Evolutionary conservation across 208 protist species (phyloP), one percentile per base, ranked within the genome.

Genomic region (Porcisia hertigi): DNA sequence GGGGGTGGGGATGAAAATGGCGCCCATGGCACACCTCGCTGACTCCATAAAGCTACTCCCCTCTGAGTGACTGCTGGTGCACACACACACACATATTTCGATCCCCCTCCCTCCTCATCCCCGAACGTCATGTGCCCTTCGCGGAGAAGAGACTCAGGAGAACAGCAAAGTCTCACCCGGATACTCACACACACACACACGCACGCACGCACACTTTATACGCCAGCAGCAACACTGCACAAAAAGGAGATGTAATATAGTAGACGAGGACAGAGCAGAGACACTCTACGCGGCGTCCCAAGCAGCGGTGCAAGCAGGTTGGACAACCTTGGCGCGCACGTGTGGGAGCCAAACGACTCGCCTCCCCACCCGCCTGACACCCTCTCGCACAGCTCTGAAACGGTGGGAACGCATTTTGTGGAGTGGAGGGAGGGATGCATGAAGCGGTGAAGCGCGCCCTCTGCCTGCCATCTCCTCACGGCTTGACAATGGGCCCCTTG

Each of bases 401-500:
- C 16, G 34, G 30, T 4, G 6, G 6, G 16, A 20, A 36, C 16
- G 30, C 18, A 18, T 25, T 64, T 25, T 43, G 41, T 36, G 25
- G 6, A 9, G 57, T 39, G 14, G 25, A 62, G 57, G 18, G 23
- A 39, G 25, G 7, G 25, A 20, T 14, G 12, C 14, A 23, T 12
- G 11, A 7, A 16, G 34, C 6, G 23, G 30, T 5, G 34, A 64
- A 12, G 23, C 23, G 5, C 49, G 53, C 47, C 11, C 12, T 60
- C 39, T 60, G 25, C 69, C 69, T 53, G 12, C 34, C 8, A 39
- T 20, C 41, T 81, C 23, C 34, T 85, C 84, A 93, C 53, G 82
- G 82, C 87, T 92, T 94, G 59, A 88, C 84, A 69, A 92, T 77
- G 30, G 85, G 81, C 11, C 82, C 89, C 45, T 88, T 74, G 49